phyloP scores from a whole-genome alignment of 345 rosid genomes.

The Eucalyptus regnans region DNA sequence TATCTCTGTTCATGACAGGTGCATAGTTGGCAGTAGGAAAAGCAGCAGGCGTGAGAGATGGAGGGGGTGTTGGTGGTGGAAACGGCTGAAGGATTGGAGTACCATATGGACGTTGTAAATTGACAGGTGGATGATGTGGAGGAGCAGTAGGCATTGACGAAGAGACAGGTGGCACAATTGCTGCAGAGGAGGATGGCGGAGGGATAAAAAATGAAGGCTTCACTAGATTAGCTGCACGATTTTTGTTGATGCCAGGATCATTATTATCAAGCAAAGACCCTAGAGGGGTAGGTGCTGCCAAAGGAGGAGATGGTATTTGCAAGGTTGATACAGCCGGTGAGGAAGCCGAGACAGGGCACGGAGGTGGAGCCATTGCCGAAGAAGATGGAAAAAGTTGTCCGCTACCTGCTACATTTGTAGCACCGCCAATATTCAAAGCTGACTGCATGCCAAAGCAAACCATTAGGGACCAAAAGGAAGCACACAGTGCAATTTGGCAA shows the following conservation, averaged over 20 bases:
- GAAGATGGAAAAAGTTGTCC: slow-evolving; percentile 44
- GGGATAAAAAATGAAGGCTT: slow-evolving; percentile 64
- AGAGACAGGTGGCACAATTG: slow-evolving; percentile 28
- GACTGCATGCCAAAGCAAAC: slow-evolving; percentile 33
- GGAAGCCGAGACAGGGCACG: slow-evolving; percentile 21
- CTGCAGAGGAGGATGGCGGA: slow-evolving; percentile 26
- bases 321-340: slow-evolving; percentile 26
- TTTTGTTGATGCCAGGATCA: slow-evolving; percentile 27
- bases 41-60: slow-evolving; percentile 63
- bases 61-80: slow-evolving; percentile 90
- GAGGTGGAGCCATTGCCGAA: slow-evolving; percentile 19
- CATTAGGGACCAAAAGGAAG: neutral
- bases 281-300: slow-evolving; percentile 30
- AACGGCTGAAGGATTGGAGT: slow-evolving; percentile 89
- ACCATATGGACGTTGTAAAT: slow-evolving; percentile 57
- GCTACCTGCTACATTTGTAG: slow-evolving; percentile 17
- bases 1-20: slow-evolving; percentile 53
- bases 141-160: slow-evolving; percentile 48
- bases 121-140: slow-evolving; percentile 38
- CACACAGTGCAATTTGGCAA: neutral
- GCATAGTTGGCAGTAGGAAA: slow-evolving; percentile 21
- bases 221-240: slow-evolving; percentile 38
- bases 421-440: slow-evolving; percentile 40
- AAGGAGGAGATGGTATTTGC: slow-evolving; percentile 33
- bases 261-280: slow-evolving; percentile 37